Percentiles rank a stretch among this genome's conserved stretches.
These are phyloP conservation scores for Tolypocladium ovalisporum DNA, from an alignment of 2,329 filamentous ascomycete genomes.

Conservation along the genomic window DNA sequence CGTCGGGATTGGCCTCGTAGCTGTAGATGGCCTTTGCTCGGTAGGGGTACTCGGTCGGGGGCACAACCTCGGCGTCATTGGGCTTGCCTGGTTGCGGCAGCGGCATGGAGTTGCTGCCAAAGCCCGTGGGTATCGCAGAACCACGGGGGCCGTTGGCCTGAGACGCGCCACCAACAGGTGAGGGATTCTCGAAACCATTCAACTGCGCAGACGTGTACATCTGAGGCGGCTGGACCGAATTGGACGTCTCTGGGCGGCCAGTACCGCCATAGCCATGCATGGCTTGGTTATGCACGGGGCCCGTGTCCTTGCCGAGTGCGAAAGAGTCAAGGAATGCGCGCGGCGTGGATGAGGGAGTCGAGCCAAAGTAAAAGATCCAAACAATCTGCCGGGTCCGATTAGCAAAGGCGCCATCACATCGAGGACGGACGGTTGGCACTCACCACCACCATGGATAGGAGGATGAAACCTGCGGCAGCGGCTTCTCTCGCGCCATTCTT, in stretches of 20 bases:
- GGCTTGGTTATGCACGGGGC: constrained; percentile 54
- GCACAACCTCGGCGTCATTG: constrained; percentile 49
- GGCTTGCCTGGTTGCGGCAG: constrained; percentile 28
- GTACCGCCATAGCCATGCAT: constrained; percentile 65
- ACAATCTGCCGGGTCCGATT: constrained; percentile 52
- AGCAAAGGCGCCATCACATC: constrained; percentile 1
- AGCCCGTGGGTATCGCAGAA: constrained; percentile 30
- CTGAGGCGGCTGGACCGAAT: constrained; percentile 69
- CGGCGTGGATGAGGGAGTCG: constrained; percentile 73
- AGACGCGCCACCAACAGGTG: constrained; percentile 64
- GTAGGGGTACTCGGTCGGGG: constrained; percentile 90
- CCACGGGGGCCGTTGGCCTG: constrained; percentile 35
- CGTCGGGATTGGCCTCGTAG: constrained; percentile 96
- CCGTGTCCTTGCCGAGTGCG: constrained; percentile 77
- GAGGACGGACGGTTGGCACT: constrained; percentile 20
- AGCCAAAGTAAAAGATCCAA: constrained; percentile 99
- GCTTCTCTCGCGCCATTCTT: constrained; percentile 67
- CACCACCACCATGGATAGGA: constrained; percentile 88
- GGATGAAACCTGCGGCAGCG: constrained; percentile 82
- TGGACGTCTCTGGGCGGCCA: constrained; percentile 72
- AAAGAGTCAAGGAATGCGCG: constrained; percentile 94
- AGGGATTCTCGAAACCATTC: constrained; percentile 92
- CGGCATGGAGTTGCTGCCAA: constrained; percentile 17
- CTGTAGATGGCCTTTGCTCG: constrained; percentile 97
- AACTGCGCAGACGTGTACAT: constrained; percentile 97